Base-by-base conservation (phyloP, 208 protist species). In the Acanthamoeba sp. region DNA sequence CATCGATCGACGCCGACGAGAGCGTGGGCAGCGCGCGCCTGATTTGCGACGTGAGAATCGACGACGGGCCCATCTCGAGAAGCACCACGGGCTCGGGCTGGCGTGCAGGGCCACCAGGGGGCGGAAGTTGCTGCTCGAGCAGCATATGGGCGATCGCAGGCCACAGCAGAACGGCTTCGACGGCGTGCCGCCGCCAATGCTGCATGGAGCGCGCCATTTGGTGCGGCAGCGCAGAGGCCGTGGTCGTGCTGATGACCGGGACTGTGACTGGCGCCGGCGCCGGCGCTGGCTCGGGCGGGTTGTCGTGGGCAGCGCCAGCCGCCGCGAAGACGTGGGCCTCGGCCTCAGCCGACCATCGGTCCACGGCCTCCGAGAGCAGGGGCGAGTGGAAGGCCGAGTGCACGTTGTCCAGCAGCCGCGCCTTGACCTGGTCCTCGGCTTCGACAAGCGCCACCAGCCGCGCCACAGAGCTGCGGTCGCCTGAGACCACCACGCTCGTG, bases 141-240 rank as follows among this genome's bases (percentile, higher is more conserved):
- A 91, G 42, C 42, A 91, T 9, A 9, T 69, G 32, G 20, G n/a
- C 85, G 24, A 91, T 27, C 27, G 52, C 32, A 22, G 85, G 85
- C 85, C 85, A 91, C 20, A 91, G n/a, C 36, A 91, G 85, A 45
- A 91, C 85, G 6, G 85, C 36, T 24, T 69, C 85, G 55, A 91
- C 20, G 52, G 85, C 85, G 85, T 91, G 85, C 9, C 36, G 42
- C 18, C 55, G 42, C 85, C 85, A 91, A 36, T 91, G 85, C 3
- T 12, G 20, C 85, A 91, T 73, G 36, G 50, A 73, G 14, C 85
- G 85, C 14, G 85, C 85, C 6, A 27, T 40, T 3, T 22, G 42
- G 24, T 22, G 16, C n/a, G 76, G 55, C 24, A 85, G 76, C 12
- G 40, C 24, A 18, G 42, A 29, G 24, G 38, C n/a, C 24, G 76